Base-by-base conservation (phyloP, 805 yeast genomes). In the Ogataea minuta region DNA sequence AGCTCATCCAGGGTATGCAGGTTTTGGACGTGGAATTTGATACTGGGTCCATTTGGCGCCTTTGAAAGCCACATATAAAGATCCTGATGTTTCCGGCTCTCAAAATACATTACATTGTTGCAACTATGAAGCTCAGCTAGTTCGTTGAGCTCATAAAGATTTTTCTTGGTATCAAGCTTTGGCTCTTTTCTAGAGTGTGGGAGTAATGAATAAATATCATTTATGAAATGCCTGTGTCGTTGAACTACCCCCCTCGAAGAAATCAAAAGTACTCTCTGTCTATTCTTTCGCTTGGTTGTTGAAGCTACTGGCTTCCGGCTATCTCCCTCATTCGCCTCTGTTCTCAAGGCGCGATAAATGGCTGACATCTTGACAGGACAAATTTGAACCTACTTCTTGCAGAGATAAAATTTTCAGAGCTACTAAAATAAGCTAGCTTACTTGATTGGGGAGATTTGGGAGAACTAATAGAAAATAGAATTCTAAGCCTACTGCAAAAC, bases 101-200 rank as follows among this genome's bases (percentile, higher is more conserved):
- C 99, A 62, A 93, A 93, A 62, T 84, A 93, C 61, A 89, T 70
- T 51, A 93, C 77, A 61, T 93, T 93, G 68, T 93, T 93, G 74
- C 99, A 93, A 72, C 93, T 93, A 76, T 91, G 89, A 48, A 93
- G 71, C 59, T 93, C 99, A 3, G 98, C 98, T 46, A 90, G 84
- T 68, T 93, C 99, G 59, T 93, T 93, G 44, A 93, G 74, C 62
- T 89, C 91, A 60, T 77, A 76, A 48, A 91, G 73, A 62, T 87
- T 86, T 61, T 90, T 86, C 67, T 93, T 93, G 43, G 90, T 82
- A 65, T 93, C 99, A 56, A 91, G 74, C 62, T 93, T 93, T 45
- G 97, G 95, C 67, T 93, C 99, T 60, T 90, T 91, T 63, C 96
- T 81, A 28, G 95, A 83, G 60, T 93, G 99, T 41, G 99, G 99